These are phyloP conservation scores for Annulohypoxylon bovei DNA, from an alignment of 495 filamentous ascomycete genomes.

Conservation along the genomic window DNA sequence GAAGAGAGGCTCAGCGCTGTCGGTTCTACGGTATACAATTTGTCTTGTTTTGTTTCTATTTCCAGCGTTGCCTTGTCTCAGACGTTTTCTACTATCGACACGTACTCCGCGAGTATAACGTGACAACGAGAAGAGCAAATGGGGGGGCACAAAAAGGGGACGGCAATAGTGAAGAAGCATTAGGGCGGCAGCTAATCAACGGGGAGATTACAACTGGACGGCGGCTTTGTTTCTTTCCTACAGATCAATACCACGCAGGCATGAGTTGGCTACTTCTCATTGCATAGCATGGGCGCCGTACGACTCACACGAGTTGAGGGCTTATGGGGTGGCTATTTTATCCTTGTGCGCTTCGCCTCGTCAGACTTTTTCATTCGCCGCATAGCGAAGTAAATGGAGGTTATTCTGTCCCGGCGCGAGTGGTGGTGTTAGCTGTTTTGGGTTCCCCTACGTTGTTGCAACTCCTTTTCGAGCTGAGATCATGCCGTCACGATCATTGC, in stretches of 20 bases:
- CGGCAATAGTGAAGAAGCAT: slow-evolving; percentile 21
- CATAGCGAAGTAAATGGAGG: slow-evolving; percentile 31
- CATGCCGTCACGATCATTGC: slow-evolving; percentile 36
- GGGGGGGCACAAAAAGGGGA: background rate
- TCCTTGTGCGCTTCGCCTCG: slow-evolving; percentile 18
- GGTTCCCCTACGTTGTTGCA: slow-evolving; percentile 3
- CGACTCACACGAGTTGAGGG: slow-evolving; percentile 15
- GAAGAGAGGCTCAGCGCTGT: slow-evolving; percentile 8
- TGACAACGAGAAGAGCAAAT: slow-evolving; percentile 6
- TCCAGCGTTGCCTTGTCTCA: background rate
- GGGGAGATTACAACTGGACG: slow-evolving; percentile 11
- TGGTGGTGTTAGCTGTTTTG: slow-evolving; percentile 27
- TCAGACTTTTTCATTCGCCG: slow-evolving; percentile 16
- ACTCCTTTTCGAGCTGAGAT: slow-evolving; percentile 18
- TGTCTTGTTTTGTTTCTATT: slow-evolving; percentile 4
- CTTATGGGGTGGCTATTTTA: slow-evolving; percentile 24
- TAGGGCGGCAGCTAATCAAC: slow-evolving; percentile 9
- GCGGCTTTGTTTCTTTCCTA: slow-evolving; percentile 32
- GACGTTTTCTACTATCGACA: slow-evolving; percentile 9
- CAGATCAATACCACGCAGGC: slow-evolving; percentile 11
- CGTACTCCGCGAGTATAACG: slow-evolving; percentile 21
- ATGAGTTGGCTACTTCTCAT: slow-evolving; percentile 26
- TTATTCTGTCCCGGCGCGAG: slow-evolving; percentile 13
- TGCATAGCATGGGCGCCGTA: slow-evolving; percentile 33
- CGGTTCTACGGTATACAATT: slow-evolving; percentile 13